phyloP scores from a whole-genome alignment of 441 rosid species.

The Populus tomentosa region DNA sequence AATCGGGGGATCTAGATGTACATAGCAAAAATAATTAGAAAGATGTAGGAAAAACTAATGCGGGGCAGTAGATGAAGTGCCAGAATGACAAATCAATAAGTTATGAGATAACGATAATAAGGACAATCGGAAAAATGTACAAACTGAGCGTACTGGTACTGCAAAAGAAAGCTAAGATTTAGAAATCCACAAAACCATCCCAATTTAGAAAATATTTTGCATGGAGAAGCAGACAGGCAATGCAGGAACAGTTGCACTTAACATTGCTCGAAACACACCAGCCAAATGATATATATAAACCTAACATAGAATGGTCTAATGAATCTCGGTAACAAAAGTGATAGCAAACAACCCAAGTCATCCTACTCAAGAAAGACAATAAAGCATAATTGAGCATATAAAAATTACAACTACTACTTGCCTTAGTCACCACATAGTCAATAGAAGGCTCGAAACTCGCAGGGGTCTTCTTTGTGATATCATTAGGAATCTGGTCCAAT shows the following conservation, averaged over 20 bases:
- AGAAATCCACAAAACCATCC: not conserved
- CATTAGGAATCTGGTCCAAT: slow-evolving; percentile 94
- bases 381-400: not conserved
- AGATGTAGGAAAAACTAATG: not conserved
- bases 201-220: not conserved
- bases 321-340: not conserved
- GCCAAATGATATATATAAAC: no score
- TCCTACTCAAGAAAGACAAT: not conserved
- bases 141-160: not conserved
- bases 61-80: not conserved
- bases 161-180: not conserved
- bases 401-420: slow-evolving; percentile 14
- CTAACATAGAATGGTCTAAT: not conserved
- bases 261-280: not conserved
- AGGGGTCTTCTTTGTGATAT: slow-evolving; percentile 93
- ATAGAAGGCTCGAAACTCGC: slow-evolving; percentile 98
- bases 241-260: not conserved
- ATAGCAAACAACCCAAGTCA: not conserved
- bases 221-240: not conserved
- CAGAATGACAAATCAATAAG: not conserved
- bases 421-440: slow-evolving; percentile 99
- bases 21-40: not conserved
- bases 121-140: not conserved
- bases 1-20: slow-evolving; percentile 77
- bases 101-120: not conserved